Percentiles rank a stretch among this genome's conserved stretches.
Conservation (phyloP, 1,284 basidiomycete species). For the Tilletia horrida region DNA sequence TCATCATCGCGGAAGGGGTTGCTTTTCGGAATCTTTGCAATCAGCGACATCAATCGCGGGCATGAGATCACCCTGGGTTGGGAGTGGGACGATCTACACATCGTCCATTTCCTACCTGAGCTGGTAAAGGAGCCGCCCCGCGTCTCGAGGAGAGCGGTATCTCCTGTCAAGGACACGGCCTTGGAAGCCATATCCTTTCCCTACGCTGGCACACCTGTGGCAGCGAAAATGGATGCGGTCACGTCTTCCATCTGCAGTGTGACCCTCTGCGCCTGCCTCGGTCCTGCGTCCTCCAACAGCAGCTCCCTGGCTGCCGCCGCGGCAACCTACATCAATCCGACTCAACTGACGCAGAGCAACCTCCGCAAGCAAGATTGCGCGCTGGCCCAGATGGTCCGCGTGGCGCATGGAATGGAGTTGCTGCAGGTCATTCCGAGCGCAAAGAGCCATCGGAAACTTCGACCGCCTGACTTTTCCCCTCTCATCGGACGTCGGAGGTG, state of each 20-base stretch:
- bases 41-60: conserved; percentile 69
- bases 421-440: conserved; percentile 44
- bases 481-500: conserved; percentile 42
- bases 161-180: conserved; percentile 49
- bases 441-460: conserved; percentile 33
- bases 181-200: conserved; percentile 46
- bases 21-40: conserved; percentile 77
- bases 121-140: conserved; percentile 60
- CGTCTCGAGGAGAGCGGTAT: conserved; percentile 60
- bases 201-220: conserved; percentile 46
- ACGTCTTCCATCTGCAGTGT: conserved; percentile 41
- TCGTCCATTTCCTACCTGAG: conserved; percentile 75
- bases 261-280: conserved; percentile 50
- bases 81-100: conserved; percentile 94
- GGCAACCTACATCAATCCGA: conserved; percentile 26
- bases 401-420: conserved; percentile 50
- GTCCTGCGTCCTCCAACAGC: conserved; percentile 39
- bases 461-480: conserved; percentile 44
- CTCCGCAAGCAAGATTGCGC: conserved; percentile 51
- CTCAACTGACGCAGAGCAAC: conserved; percentile 22
- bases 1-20: conserved; percentile 56
- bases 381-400: conserved; percentile 53
- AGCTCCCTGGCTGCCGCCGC: conserved; percentile 43
- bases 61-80: conserved; percentile 88
- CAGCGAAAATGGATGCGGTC: conserved; percentile 46